Base-by-base conservation (phyloP, 2,329 filamentous ascomycete species). In the Huntiella moniliformis region DNA sequence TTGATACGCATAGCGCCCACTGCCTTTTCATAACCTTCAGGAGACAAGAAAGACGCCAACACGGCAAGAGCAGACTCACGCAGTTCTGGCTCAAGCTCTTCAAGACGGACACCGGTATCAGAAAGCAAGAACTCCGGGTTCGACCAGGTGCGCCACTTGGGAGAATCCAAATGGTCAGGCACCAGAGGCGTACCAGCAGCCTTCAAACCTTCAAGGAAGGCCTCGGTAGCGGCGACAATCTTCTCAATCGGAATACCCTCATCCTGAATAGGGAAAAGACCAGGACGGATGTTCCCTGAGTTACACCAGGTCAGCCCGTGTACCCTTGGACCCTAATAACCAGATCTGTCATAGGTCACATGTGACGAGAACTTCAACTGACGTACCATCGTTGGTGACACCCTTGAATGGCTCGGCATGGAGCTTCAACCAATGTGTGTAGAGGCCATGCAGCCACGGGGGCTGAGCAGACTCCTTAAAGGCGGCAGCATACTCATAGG, bases 61-160 rank as follows among this genome's bases (percentile, higher is more conserved):
- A 85, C 60, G 4, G 58, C 57, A 34, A 82, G 61, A 4, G 77
- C 67, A 18, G 67, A 60, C 16, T 63, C 57, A 2, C 69, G 66
- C 15, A 70, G 57, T 0, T 62, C 42, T 0, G 60, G 49, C 1
- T 56, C 45, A 0, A 67, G 50, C 53, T 82, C 77, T 53, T 86
- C 81, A 0, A 85, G 69, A 1, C 81, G 73, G 1, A 86, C 58
- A 4, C 81, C 81, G 57, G 81, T 79, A 57, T 77, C 62, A 45
- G 71, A 70, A 11, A 85, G 62, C 0, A 84, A 64, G 52, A 85
- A 81, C 56, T 86, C 81, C 0, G 81, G 81, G 56, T 86, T 86
- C 2, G 68, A 71, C 70, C 70, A 72, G 8, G 77, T 74, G 41
- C 80, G 72, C 79, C 79, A 85, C 55, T 82, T 74, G 1, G 72